Base-by-base conservation (phyloP, 306 rosid species). In the Ziziphus jujuba region DNA sequence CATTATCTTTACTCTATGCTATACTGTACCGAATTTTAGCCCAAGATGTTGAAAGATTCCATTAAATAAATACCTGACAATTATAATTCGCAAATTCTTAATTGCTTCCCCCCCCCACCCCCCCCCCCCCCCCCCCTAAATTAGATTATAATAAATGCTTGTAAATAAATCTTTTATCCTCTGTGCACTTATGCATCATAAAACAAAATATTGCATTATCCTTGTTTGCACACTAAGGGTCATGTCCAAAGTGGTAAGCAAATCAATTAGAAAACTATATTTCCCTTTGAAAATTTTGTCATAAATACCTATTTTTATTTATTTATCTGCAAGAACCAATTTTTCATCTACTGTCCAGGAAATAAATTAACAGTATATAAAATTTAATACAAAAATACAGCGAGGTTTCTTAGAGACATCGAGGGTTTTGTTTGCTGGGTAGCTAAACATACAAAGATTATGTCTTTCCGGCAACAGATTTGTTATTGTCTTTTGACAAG, bases 381-480 rank as follows among this genome's bases (percentile, higher is more conserved):
- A 2, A 40, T 40, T 40, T 40, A 7, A 1, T 7, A 8, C 9
- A 2, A 40, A 40, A 40, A 40, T 38, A 3, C 45, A 40, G 12
- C 2, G 9, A 40, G 45, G 0, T 33, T 12, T 21, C 47, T 9
- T 36, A 9, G 35, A 7, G 7, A 50, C 4, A 28, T 17, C 17
- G 13, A 7, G 34, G 15, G n/a, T 21, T 63, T 21, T 66, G 61
- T 66, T 52, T 22, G 71, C 7, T 56, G 43, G n/a, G 9, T 7
- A 34, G 33, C 33, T 4, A 12, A 8, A 45, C 57, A 45, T 48
- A 57, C 49, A 12, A 69, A 69, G 45, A 49, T 45, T 57, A 44
- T 69, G 48, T 25, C 58, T 47, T 69, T 45, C 47, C 47, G 73
- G n/a, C 45, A 12, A n/a, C 58, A n/a, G 3, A 67, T 56, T 69